Conservation (phyloP, 164 flowering plant species). For the Echeveria elegans region DNA sequence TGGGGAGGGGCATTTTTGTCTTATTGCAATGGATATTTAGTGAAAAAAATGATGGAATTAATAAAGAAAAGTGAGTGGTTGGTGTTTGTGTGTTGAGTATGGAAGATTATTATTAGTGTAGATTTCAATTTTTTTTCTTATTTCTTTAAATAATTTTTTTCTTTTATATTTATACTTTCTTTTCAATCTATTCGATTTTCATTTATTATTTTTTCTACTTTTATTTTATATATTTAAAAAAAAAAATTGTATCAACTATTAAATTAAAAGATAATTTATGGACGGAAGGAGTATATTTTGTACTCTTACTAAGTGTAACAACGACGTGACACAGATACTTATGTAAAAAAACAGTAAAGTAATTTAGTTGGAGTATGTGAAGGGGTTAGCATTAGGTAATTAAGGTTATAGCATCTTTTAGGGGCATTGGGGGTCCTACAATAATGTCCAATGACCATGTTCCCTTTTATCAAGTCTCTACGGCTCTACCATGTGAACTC, state of each 20-base stretch:
- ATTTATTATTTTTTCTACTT: not conserved
- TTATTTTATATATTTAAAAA: not conserved
- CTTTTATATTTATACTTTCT: no score
- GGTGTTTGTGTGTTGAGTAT: no score
- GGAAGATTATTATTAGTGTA: no score
- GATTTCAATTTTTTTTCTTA: no score
- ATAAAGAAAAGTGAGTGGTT: no score
- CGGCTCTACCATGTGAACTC: not conserved
- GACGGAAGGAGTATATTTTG: not conserved
- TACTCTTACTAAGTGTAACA: not conserved
- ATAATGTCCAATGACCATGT: slow-evolving; percentile 20
- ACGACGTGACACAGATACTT: not conserved
- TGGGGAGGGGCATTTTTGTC: no score
- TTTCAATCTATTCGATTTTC: no score
- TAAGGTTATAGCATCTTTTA: slow-evolving; percentile 2
- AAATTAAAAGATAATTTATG: not conserved
- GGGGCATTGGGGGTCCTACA: slow-evolving; percentile 12
- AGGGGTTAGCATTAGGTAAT: slow-evolving; percentile 3
- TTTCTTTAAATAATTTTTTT: no score
- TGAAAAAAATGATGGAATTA: no score
- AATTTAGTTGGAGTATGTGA: not conserved
- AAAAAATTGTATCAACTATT: not conserved
- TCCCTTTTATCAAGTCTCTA: slow-evolving; percentile 22
- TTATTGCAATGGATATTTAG: no score
- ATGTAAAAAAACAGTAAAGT: not conserved